Evolutionary conservation across 371 early-diverging fungal genomes (phyloP).

Genomic region (Fennellomyces sp.): DNA sequence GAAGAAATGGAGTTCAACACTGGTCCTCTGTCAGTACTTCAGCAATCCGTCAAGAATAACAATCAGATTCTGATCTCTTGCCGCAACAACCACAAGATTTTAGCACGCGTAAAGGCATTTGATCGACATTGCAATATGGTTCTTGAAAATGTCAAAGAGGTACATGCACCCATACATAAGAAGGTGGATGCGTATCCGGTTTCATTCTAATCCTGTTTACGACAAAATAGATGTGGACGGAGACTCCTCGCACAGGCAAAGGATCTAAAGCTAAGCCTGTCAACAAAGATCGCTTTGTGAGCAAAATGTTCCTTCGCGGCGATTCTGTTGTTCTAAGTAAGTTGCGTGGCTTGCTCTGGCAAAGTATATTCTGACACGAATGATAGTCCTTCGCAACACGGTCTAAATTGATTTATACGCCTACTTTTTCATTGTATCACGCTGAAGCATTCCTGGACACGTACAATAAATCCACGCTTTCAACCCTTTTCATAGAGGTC

Average conservation of each 20-base stretch:
- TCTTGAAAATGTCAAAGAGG: constrained; percentile 97
- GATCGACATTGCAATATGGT: constrained; percentile 99
- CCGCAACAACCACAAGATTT: constrained; percentile 96
- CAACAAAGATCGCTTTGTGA: constrained; percentile 98
- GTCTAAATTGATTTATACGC: too few relatives aligned
- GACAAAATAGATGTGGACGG: constrained; percentile 90
- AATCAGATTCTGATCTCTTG: constrained; percentile 94
- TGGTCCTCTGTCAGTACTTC: constrained; percentile 95
- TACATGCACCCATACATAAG: constrained; percentile 31
- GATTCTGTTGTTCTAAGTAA: constrained; percentile 92
- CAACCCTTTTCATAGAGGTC: too few relatives aligned
- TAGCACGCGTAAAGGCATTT: constrained; percentile 98
- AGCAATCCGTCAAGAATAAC: constrained; percentile 94
- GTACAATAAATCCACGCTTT: too few relatives aligned
- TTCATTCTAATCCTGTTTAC: constrained; percentile 5
- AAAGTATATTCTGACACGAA: too few relatives aligned
- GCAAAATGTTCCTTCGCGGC: constrained; percentile 97
- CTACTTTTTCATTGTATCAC: too few relatives aligned
- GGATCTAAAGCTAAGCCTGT: constrained; percentile 94
- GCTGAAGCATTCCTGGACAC: too few relatives aligned
- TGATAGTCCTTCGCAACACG: constrained; percentile 30
- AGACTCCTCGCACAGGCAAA: constrained; percentile 87
- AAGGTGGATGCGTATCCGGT: neutral
- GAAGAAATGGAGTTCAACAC: constrained; percentile 97
- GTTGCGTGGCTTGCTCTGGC: too few relatives aligned